phyloP scores from a whole-genome alignment of 2,329 filamentous ascomycete genomes.

The Pseudophaeomoniella oleicola region DNA sequence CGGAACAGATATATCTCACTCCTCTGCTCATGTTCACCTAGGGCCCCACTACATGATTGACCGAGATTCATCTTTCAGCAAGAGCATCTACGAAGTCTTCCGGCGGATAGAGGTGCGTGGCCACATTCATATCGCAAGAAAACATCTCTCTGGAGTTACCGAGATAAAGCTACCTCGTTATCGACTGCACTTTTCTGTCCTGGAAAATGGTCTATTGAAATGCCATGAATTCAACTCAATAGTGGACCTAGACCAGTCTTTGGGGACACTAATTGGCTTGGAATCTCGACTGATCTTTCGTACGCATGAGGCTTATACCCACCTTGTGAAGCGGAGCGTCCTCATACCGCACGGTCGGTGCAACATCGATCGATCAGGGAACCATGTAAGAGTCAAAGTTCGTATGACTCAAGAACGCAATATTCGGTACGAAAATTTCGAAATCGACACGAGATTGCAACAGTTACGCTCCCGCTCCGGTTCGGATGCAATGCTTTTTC shows the following conservation, averaged over 20 bases:
- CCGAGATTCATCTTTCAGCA: slow-evolving; percentile 19
- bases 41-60: slow-evolving; percentile 16
- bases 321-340: slow-evolving; percentile 6
- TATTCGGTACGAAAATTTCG: slow-evolving; percentile 10
- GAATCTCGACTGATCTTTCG: slow-evolving; percentile 33
- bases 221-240: slow-evolving; percentile 7
- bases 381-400: slow-evolving; percentile 11
- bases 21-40: slow-evolving; percentile 1
- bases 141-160: slow-evolving; percentile 1
- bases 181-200: slow-evolving; percentile 31
- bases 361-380: slow-evolving; percentile 1
- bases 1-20: too few species aligned
- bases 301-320: slow-evolving; percentile 7
- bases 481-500: slow-evolving; percentile 11
- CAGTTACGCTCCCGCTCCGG: slow-evolving; percentile 9
- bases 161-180: slow-evolving; percentile 32
- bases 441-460: slow-evolving; percentile 11
- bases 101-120: slow-evolving; percentile 19
- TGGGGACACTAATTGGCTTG: slow-evolving; percentile 36
- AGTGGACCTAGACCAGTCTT: slow-evolving; percentile 30
- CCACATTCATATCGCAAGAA: slow-evolving; percentile 22
- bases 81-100: slow-evolving; percentile 18
- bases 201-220: slow-evolving; percentile 4
- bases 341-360: slow-evolving; percentile 14
- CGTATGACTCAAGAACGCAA: slow-evolving; percentile 1